Percentiles rank a stretch among this genome's conserved stretches.
Conservation (phyloP, 371 early-diverging fungal genomes). For the Chytridiales sp. region DNA sequence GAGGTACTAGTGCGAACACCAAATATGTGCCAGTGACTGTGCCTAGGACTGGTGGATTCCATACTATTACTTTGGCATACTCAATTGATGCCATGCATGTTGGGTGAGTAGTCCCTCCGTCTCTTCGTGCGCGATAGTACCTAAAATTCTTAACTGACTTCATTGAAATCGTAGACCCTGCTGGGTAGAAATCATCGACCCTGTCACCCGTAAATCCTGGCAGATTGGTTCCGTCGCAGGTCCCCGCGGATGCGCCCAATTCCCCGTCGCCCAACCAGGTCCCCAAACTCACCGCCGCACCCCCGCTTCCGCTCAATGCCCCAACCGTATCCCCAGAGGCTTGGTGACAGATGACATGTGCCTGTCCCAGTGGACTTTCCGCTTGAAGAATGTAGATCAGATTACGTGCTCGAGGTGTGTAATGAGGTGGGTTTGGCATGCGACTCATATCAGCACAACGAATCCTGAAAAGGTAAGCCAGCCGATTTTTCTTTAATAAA, state of each 20-base stretch:
- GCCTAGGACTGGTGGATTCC: neutral
- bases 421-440: constrained; percentile 21
- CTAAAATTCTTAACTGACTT: no score
- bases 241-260: constrained; percentile 11
- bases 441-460: no score
- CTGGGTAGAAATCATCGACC: constrained; percentile 11
- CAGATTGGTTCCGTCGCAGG: neutral
- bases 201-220: neutral
- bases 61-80: constrained; percentile 12
- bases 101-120: neutral
- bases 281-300: neutral
- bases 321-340: neutral
- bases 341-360: constrained; percentile 15
- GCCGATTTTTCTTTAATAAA: no score
- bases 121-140: neutral
- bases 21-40: neutral
- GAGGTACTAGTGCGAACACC: neutral
- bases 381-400: constrained; percentile 15
- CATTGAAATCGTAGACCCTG: neutral
- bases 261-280: neutral
- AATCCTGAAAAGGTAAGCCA: no score
- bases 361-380: constrained; percentile 18
- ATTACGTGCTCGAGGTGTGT: constrained; percentile 14
- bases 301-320: constrained; percentile 2
- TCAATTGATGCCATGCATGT: constrained; percentile 9